A percentile compares a stretch with the other conserved stretches of the same genome.
These are phyloP conservation scores for Aspergillus brunneoviolaceus DNA, from an alignment of 2,329 filamentous ascomycete genomes.

Conservation along the genomic window DNA sequence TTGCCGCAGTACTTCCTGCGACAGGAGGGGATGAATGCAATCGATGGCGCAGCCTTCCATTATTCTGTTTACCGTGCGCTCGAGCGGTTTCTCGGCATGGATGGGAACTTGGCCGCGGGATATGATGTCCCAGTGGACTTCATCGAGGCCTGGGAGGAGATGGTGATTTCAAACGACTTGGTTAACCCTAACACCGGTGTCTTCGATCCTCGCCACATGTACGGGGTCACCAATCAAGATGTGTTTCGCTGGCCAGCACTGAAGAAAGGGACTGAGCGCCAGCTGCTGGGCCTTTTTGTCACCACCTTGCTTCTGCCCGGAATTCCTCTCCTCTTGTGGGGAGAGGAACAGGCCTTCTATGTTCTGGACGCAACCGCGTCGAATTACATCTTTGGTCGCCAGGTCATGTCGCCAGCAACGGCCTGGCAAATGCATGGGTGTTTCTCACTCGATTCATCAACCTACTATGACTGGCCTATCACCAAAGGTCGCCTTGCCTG, in stretches of 20 bases:
- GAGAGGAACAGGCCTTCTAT: constrained; percentile 66
- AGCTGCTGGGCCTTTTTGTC: constrained; percentile 57
- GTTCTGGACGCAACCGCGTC: constrained; percentile 61
- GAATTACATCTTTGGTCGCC: constrained; percentile 64
- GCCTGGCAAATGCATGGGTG: constrained; percentile 66
- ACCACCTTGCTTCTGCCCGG: constrained; percentile 60
- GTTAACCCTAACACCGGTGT: constrained; percentile 55
- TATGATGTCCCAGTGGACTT: constrained; percentile 55
- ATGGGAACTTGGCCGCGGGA: constrained; percentile 54
- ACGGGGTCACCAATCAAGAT: constrained; percentile 63
- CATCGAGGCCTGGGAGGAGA: constrained; percentile 54
- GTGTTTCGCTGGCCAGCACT: constrained; percentile 63
- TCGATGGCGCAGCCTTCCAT: constrained; percentile 62
- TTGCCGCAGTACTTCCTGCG: constrained; percentile 52
- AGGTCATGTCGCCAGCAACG: constrained; percentile 58
- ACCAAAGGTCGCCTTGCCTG: constrained; percentile 55
- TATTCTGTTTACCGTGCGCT: constrained; percentile 61
- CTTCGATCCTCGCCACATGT: constrained; percentile 64
- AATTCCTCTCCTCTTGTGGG: constrained; percentile 61
- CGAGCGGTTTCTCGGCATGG: constrained; percentile 59
- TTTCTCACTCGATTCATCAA: constrained; percentile 55
- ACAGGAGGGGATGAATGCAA: constrained; percentile 50
- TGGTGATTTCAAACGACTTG: constrained; percentile 58
- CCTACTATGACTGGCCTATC: constrained; percentile 58
- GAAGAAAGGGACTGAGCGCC: constrained; percentile 54